Percentiles rank a stretch among this genome's conserved stretches.
phyloP scores from a whole-genome alignment of 2,329 filamentous ascomycete genomes.

The Colletotrichum navitas region DNA sequence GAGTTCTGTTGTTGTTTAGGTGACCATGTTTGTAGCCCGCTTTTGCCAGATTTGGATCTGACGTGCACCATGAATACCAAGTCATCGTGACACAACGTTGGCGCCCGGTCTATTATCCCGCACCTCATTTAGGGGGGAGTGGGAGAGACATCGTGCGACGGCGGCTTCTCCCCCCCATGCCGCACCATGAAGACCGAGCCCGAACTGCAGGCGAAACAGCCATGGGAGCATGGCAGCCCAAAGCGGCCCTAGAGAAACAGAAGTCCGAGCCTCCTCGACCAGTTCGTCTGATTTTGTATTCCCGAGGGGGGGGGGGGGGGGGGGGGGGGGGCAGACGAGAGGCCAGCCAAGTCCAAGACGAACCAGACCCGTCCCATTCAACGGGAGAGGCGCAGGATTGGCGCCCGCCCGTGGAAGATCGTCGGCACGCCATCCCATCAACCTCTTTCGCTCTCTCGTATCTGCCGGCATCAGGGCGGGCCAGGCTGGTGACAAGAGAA shows the following conservation, averaged over 20 bases:
- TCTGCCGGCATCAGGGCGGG: not conserved
- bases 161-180: constrained; percentile 10
- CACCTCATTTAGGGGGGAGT: not conserved
- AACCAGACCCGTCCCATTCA: not conserved
- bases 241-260: not conserved
- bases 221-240: constrained; percentile 8
- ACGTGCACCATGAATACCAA: not conserved
- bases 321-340: not conserved
- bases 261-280: constrained; percentile 7
- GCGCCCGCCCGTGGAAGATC: not conserved
- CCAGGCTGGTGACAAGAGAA: not conserved
- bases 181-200: constrained; percentile 31
- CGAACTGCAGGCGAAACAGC: not conserved
- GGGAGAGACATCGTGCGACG: constrained; percentile 26
- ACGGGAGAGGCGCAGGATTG: not conserved
- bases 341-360: not conserved
- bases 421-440: not conserved
- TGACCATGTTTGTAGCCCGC: not conserved
- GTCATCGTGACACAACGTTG: constrained; percentile 19
- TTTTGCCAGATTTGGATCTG: constrained; percentile 9
- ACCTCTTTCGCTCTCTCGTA: not conserved
- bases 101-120: constrained; percentile 17
- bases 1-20: constrained; percentile 5
- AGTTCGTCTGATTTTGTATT: not conserved
- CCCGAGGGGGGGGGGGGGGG: too few relatives aligned